Percentiles rank a stretch among this genome's conserved stretches.
phyloP scores from a whole-genome alignment of 1,284 basidiomycete species.

The Ganoderma sinense region DNA sequence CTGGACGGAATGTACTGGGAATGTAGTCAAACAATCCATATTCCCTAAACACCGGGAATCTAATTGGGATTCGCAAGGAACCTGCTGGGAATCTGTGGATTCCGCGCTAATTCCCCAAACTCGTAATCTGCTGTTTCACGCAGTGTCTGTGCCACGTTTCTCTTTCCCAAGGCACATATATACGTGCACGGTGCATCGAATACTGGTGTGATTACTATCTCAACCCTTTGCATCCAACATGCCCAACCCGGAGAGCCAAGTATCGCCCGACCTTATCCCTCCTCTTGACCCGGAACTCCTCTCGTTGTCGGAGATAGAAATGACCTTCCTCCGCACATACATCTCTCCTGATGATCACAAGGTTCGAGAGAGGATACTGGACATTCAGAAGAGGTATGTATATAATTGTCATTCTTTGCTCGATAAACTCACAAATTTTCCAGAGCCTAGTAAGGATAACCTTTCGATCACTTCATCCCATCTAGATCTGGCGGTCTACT shows the following conservation, averaged over 20 bases:
- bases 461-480: neutral
- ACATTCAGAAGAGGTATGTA: slow-evolving; percentile 41
- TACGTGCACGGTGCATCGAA: neutral
- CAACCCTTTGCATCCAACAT: neutral
- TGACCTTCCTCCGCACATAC: slow-evolving; percentile 35
- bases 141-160: neutral
- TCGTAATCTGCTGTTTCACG: neutral
- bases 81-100: neutral
- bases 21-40: neutral
- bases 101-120: neutral
- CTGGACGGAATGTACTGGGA: neutral
- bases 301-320: slow-evolving; percentile 31
- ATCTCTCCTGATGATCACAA: slow-evolving; percentile 36
- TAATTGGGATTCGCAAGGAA: neutral
- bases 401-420: neutral
- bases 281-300: slow-evolving; percentile 37
- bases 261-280: slow-evolving; percentile 32
- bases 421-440: neutral
- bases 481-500: neutral
- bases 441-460: slow-evolving; percentile 35
- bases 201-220: neutral
- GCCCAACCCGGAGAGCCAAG: slow-evolving; percentile 30
- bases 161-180: neutral
- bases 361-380: slow-evolving; percentile 32
- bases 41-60: neutral